These are phyloP conservation scores for Seminavis robusta DNA, from an alignment of 108 stramenopile species.

Conservation along the genomic window DNA sequence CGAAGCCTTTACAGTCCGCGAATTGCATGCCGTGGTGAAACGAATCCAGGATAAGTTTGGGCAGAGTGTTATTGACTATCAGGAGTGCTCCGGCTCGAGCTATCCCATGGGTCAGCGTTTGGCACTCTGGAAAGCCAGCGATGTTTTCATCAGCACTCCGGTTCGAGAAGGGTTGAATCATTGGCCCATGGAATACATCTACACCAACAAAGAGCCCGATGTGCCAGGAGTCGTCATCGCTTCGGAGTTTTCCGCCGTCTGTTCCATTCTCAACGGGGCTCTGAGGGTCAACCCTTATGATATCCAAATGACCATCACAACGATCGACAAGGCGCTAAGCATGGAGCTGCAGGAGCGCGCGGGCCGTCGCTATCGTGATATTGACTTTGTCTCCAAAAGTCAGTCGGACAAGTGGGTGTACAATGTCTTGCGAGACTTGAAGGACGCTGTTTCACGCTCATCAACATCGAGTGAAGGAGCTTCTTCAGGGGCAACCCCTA, in stretches of 20 bases:
- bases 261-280: conserved; percentile 94
- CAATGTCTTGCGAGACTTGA: conserved; percentile 89
- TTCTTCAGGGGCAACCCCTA: conserved; percentile 8
- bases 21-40: conserved; percentile 72
- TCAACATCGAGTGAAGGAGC: conserved; percentile 14
- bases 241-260: conserved; percentile 96
- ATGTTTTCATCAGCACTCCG: conserved; percentile 87
- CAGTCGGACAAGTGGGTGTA: conserved; percentile 95
- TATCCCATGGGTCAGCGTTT: conserved; percentile 80
- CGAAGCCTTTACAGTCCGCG: conserved; percentile 73
- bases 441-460: conserved; percentile 41
- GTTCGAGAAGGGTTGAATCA: conserved; percentile 97
- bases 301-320: conserved; percentile 80
- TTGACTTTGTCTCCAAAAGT: conserved; percentile 92
- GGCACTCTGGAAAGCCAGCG: conserved; percentile 83
- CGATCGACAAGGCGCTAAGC: conserved; percentile 90
- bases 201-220: conserved; percentile 61
- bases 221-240: conserved; percentile 93
- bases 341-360: conserved; percentile 84
- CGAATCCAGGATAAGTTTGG: conserved; percentile 84
- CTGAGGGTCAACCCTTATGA: conserved; percentile 98
- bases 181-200: conserved; percentile 96
- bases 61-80: conserved; percentile 84
- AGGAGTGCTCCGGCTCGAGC: conserved; percentile 74
- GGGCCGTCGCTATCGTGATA: conserved; percentile 90